A percentile compares a stretch with the other conserved stretches of the same genome.
These are phyloP conservation scores for Solanum hybrid DNA, from an alignment of 305 asterid species.

Conservation along the genomic window DNA sequence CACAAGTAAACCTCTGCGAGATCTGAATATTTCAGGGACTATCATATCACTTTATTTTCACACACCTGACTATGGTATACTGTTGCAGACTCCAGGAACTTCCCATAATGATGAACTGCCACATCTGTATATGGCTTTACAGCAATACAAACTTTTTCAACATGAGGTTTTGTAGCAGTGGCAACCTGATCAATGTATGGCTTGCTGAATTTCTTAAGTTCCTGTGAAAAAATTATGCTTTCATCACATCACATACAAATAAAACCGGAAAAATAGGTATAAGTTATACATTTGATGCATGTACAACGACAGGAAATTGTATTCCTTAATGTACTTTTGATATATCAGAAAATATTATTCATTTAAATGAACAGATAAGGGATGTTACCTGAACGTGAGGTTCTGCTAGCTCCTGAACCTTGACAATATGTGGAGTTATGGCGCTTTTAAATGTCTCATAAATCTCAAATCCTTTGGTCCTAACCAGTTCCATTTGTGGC, in stretches of 20 bases:
- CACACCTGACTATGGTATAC: slow-evolving; percentile 70
- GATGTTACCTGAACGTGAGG: slow-evolving; percentile 70
- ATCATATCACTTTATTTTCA: background rate
- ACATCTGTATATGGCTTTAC: slow-evolving; percentile 58
- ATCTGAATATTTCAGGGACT: background rate
- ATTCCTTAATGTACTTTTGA: background rate
- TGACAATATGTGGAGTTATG: slow-evolving; percentile 55
- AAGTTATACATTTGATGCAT: background rate
- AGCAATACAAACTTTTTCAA: slow-evolving; percentile 42
- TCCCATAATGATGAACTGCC: slow-evolving; percentile 51
- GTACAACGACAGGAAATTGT: background rate
- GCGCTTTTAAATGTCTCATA: slow-evolving; percentile 53
- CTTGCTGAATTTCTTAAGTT: slow-evolving; percentile 51
- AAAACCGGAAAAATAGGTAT: background rate
- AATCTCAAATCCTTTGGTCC: slow-evolving; percentile 47
- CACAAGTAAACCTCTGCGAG: background rate
- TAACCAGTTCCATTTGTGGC: slow-evolving; percentile 57
- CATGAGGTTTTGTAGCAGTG: slow-evolving; percentile 70
- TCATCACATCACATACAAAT: background rate
- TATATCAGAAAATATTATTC: background rate
- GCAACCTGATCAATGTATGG: slow-evolving; percentile 82
- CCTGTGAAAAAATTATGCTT: slow-evolving; percentile 29
- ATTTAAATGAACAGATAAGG: slow-evolving; percentile 5
- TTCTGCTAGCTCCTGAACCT: slow-evolving; percentile 58
- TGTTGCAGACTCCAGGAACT: slow-evolving; percentile 63